Percentiles rank a stretch among this genome's conserved stretches.
These are phyloP conservation scores for Nitzschia sp. DNA, from an alignment of 108 stramenopile species.

Conservation along the genomic window DNA sequence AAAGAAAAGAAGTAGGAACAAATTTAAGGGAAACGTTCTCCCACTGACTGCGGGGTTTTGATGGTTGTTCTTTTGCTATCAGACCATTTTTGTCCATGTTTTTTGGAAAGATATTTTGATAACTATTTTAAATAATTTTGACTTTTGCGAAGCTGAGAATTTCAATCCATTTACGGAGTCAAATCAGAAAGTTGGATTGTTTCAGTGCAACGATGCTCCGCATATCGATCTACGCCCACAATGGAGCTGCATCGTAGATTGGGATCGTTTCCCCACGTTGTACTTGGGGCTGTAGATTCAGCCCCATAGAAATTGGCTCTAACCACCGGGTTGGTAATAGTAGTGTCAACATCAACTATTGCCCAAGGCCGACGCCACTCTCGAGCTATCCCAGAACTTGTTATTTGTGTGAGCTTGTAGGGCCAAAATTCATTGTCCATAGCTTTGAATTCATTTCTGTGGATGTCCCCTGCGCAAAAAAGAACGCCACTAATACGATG, in stretches of 20 bases:
- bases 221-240: background rate
- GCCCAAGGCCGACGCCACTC: slow-evolving; percentile 29
- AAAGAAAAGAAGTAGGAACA: no score
- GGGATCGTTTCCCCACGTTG: slow-evolving; percentile 31
- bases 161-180: slow-evolving; percentile 5
- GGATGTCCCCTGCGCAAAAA: slow-evolving; percentile 35
- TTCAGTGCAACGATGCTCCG: slow-evolving; percentile 26
- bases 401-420: slow-evolving; percentile 26
- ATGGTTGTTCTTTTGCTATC: no score
- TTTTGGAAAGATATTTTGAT: no score
- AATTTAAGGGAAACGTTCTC: no score
- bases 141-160: background rate
- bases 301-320: slow-evolving; percentile 28
- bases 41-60: no score
- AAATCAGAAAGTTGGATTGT: slow-evolving; percentile 25
- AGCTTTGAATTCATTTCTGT: slow-evolving; percentile 34
- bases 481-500: slow-evolving; percentile 23
- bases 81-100: no score
- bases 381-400: slow-evolving; percentile 28
- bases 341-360: slow-evolving; percentile 24
- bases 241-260: slow-evolving; percentile 21
- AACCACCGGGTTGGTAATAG: slow-evolving; percentile 10
- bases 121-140: background rate
- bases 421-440: slow-evolving; percentile 6
- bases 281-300: background rate